Percentiles rank a stretch among this genome's conserved stretches.
Evolutionary conservation across 371 early-diverging fungal species (phyloP).

Genomic region (Funneliformis caledonium): DNA sequence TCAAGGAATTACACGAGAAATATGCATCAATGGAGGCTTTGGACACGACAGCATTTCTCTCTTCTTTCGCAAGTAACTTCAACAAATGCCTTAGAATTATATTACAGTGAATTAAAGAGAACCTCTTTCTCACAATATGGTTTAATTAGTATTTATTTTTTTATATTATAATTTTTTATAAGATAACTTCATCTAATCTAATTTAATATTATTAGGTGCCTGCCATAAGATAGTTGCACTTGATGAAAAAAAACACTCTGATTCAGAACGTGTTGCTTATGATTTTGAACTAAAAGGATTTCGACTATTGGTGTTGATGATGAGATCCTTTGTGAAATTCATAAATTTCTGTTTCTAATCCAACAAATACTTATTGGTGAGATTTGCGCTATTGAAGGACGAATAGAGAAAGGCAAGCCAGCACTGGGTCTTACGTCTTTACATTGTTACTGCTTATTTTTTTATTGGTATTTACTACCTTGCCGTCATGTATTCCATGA

Average conservation of each 20-base stretch:
- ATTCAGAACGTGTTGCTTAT: not conserved
- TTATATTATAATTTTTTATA: not conserved
- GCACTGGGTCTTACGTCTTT: constrained; percentile 21
- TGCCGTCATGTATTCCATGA: not conserved
- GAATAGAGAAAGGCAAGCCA: constrained; percentile 21
- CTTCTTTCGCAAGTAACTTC: constrained; percentile 38
- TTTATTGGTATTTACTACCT: not conserved
- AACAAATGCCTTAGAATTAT: constrained; percentile 16
- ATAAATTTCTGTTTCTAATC: constrained; percentile 13
- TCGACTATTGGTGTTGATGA: not conserved
- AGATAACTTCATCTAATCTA: not conserved
- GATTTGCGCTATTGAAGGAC: not conserved
- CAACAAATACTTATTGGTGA: constrained; percentile 13
- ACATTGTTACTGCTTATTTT: not conserved
- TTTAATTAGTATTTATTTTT: not conserved
- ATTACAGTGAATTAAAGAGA: constrained; percentile 28
- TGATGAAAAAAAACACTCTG: not conserved
- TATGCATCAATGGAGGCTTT: constrained; percentile 20
- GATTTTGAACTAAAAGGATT: not conserved
- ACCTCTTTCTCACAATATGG: not conserved
- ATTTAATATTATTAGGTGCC: not conserved
- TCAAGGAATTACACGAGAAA: not conserved
- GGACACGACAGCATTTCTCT: constrained; percentile 28
- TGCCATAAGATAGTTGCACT: constrained; percentile 12
- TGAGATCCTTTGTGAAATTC: not conserved